Evolutionary conservation across 2,329 filamentous ascomycete species (phyloP).

Genomic region (Phoma sp.): DNA sequence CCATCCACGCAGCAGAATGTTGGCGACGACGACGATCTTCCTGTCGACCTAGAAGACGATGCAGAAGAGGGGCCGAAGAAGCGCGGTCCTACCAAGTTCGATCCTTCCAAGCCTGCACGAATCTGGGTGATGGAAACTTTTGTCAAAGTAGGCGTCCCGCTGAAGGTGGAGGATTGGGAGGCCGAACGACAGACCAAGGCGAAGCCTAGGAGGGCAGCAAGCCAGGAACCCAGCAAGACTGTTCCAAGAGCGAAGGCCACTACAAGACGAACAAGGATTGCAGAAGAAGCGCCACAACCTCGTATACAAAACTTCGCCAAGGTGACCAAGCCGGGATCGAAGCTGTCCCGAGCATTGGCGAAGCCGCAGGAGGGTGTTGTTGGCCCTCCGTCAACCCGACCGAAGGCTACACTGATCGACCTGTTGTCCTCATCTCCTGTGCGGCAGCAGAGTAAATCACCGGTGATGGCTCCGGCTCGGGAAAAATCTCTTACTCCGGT

Average conservation of each 20-base stretch:
- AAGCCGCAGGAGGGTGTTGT: constrained; percentile 26
- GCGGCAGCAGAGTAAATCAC: constrained; percentile 1
- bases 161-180: constrained; percentile 71
- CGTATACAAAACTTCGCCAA: constrained; percentile 42
- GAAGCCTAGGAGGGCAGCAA: constrained; percentile 31
- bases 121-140: constrained; percentile 73
- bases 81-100: constrained; percentile 59
- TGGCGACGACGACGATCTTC: constrained; percentile 42
- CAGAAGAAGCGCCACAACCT: constrained; percentile 25
- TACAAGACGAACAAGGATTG: constrained; percentile 31
- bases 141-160: constrained; percentile 68
- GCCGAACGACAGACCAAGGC: constrained; percentile 34
- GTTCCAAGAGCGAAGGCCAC: constrained; percentile 29
- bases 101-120: constrained; percentile 70
- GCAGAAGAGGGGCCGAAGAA: constrained; percentile 50
- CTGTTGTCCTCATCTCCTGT: constrained; percentile 41
- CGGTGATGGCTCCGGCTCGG: constrained; percentile 3
- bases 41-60: constrained; percentile 41
- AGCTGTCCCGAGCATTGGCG: constrained; percentile 21
- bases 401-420: constrained; percentile 24
- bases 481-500: constrained; percentile 30
- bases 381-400: not conserved
- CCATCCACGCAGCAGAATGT: constrained; percentile 24
- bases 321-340: constrained; percentile 44
- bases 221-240: constrained; percentile 27